Base-by-base conservation (phyloP, 2,329 filamentous ascomycete species). In the Calonectria montana region DNA sequence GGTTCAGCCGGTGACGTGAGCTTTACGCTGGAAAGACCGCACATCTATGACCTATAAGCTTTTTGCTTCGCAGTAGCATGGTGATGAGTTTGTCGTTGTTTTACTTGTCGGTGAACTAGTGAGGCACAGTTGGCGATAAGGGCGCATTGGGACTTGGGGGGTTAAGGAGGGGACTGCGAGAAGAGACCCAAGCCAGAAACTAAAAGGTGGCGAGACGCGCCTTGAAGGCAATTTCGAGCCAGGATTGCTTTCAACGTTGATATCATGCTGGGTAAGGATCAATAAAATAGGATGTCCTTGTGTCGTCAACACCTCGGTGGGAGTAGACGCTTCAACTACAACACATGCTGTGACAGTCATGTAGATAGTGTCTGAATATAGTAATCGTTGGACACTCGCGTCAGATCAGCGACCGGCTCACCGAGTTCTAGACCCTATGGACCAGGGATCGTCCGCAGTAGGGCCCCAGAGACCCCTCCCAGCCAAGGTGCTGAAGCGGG, bases 1-100 rank as follows among this genome's bases (percentile, higher is more conserved):
- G 87, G 86, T 35, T 86, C 83, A 48, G 82, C 73, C 21, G 87
- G 87, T 39, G 82, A 88, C 73, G 83, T 88, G 8, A 80, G 77
- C 65, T 88, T 89, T 71, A 82, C 78, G 39, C 81, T 87, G 27
- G 69, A 73, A 57, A 77, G 72, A 50, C 71, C 73, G 43, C 67
- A 45, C 27, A 62, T 25, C 64, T 43, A 48, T 25, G 69, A 68
- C 55, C 57, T 74, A 59, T 65, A 53, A 67, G 43, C 41, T 65
- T 59, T 63, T 23, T 45, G 5, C 59, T 47, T 27, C 25, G 27
- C 37, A 27, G 23, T 45, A 43, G 53, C 53, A 57, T 57, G 29
- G 53, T 23, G 53, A 21, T 61, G 50, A 72, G 63, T 65, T 67
- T 37, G 29, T 57, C n/a, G 53, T 21, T 35, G 50, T 43, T 48